Conservation (phyloP, 495 filamentous ascomycete species). For the Staphylotrichum tortipilum region DNA sequence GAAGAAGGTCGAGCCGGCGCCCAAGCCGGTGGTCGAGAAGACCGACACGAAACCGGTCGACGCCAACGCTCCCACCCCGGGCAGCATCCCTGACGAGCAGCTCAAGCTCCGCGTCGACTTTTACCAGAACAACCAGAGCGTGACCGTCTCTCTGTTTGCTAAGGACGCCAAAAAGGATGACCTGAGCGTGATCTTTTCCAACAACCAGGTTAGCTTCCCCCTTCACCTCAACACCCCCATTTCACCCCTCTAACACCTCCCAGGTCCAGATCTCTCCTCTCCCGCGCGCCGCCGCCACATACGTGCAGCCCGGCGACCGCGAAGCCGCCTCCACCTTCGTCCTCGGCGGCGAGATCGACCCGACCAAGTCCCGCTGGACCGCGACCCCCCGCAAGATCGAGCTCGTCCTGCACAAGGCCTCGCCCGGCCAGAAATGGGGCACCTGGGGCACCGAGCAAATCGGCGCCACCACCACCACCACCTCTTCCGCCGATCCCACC, state of each 20-base stretch:
- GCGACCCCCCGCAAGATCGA: slow-evolving; percentile 81
- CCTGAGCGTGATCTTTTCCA: slow-evolving; percentile 22
- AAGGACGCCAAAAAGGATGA: slow-evolving; percentile 31
- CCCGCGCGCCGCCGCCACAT: slow-evolving; percentile 19
- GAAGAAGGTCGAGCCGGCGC: slow-evolving; percentile 7
- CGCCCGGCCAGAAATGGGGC: slow-evolving; percentile 65
- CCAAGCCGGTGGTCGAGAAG: slow-evolving; percentile 24
- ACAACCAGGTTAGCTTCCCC: slow-evolving; percentile 18
- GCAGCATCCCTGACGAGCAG: slow-evolving; percentile 22
- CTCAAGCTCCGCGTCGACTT: slow-evolving; percentile 27
- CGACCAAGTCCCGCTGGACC: slow-evolving; percentile 47
- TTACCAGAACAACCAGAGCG: slow-evolving; percentile 31
- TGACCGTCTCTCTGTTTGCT: slow-evolving; percentile 31
- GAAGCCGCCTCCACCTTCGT: slow-evolving; percentile 51
- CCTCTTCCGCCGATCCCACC: background rate
- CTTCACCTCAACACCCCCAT: background rate
- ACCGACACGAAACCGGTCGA: slow-evolving; percentile 17
- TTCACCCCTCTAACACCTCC: background rate
- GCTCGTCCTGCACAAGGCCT: slow-evolving; percentile 61
- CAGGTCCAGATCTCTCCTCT: slow-evolving; percentile 21
- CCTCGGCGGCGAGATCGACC: slow-evolving; percentile 58
- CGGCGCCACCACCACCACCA: background rate
- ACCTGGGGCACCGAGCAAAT: slow-evolving; percentile 30
- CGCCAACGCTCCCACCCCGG: slow-evolving; percentile 9
- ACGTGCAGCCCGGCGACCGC: slow-evolving; percentile 20